These are phyloP conservation scores for Lecanicillium sp. DNA, from an alignment of 2,329 filamentous ascomycete genomes.

Conservation along the genomic window DNA sequence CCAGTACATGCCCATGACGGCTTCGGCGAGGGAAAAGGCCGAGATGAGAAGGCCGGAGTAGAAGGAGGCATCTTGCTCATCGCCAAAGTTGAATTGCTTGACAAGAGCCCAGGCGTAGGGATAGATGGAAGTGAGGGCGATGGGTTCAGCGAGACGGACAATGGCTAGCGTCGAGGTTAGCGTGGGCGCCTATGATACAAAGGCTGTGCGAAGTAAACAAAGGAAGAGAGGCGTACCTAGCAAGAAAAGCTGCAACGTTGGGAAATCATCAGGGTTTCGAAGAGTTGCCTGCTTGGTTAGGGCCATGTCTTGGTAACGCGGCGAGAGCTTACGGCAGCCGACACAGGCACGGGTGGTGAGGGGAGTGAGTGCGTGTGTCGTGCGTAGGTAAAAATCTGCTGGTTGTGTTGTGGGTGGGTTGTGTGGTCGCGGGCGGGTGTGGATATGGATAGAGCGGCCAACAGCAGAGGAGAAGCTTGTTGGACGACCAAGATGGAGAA, in stretches of 20 bases:
- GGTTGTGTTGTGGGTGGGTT: not conserved
- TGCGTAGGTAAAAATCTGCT: conserved; percentile 13
- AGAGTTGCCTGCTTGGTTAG: conserved; percentile 44
- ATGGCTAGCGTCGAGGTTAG: conserved; percentile 54
- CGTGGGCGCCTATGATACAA: conserved; percentile 3
- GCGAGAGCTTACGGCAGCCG: conserved; percentile 39
- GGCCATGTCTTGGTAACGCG: conserved; percentile 42
- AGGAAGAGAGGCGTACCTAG: conserved; percentile 55
- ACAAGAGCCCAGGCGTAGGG: conserved; percentile 86
- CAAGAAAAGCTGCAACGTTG: conserved; percentile 73
- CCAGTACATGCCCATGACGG: conserved; percentile 82
- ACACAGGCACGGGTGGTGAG: conserved; percentile 28
- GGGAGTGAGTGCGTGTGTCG: conserved; percentile 19
- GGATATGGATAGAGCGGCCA: not conserved
- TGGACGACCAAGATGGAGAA: not conserved
- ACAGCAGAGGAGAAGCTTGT: not conserved
- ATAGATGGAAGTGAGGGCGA: conserved; percentile 88
- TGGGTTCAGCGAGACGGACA: conserved; percentile 86
- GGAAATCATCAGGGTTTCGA: conserved; percentile 68
- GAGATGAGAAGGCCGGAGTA: conserved; percentile 86
- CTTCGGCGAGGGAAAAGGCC: conserved; percentile 77
- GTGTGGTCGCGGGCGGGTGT: not conserved
- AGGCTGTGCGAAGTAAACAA: not conserved
- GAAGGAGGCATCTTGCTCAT: conserved; percentile 71
- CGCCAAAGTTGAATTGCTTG: conserved; percentile 66